These are phyloP conservation scores for Stemphylium beticola DNA, from an alignment of 2,329 filamentous ascomycete genomes.

Conservation along the genomic window DNA sequence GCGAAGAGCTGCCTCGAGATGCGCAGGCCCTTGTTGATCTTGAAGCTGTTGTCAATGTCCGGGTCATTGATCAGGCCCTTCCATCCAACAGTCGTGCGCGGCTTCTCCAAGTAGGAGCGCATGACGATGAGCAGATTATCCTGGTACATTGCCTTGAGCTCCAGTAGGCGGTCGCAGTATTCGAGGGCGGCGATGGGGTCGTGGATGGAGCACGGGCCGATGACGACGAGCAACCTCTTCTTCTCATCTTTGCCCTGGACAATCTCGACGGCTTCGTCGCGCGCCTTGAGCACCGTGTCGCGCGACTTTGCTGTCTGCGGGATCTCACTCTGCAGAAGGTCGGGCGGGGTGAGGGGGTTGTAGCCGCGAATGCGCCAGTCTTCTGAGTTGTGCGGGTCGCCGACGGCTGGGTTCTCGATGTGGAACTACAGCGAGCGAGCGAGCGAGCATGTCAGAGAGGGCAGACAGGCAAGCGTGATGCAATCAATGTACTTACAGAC, in stretches of 20 bases:
- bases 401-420: conserved; percentile 58
- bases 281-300: conserved; percentile 64
- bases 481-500: conserved; percentile 30
- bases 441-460: conserved; percentile 2
- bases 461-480: conserved; percentile 5
- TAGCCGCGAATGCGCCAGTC: conserved; percentile 73
- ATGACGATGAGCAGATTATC: conserved; percentile 93
- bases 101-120: conserved; percentile 98
- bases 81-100: conserved; percentile 96
- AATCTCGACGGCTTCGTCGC: conserved; percentile 66
- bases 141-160: conserved; percentile 85
- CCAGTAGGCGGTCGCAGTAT: conserved; percentile 85
- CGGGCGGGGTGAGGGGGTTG: conserved; percentile 90
- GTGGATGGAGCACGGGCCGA: conserved; percentile 97
- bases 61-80: conserved; percentile 99
- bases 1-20: conserved; percentile 89
- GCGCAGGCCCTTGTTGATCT: conserved; percentile 96
- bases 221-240: conserved; percentile 74
- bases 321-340: conserved; percentile 95
- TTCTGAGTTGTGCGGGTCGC: conserved; percentile 57
- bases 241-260: conserved; percentile 65
- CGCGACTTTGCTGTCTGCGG: conserved; percentile 59
- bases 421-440: conserved; percentile 51
- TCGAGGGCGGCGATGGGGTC: conserved; percentile 88
- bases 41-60: conserved; percentile 96